These are phyloP conservation scores for Prunus mongolica DNA, from an alignment of 306 rosid species.

Conservation along the genomic window DNA sequence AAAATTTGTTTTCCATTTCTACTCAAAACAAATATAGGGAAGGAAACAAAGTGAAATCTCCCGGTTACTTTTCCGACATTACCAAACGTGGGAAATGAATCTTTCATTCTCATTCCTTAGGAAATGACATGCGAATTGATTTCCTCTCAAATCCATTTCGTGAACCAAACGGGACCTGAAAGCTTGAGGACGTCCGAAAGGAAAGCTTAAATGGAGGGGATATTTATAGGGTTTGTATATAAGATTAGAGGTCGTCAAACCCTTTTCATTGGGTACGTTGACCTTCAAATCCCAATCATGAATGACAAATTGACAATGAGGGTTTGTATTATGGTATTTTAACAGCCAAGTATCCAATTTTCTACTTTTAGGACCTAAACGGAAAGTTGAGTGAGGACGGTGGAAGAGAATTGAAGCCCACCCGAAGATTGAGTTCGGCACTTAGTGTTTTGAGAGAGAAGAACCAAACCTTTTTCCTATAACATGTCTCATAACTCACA, in stretches of 20 bases:
- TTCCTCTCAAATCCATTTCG: no score
- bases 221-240: background rate
- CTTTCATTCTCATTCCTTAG: no score
- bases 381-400: background rate
- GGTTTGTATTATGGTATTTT: background rate
- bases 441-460: background rate
- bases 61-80: no score
- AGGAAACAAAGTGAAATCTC: no score
- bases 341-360: background rate
- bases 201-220: background rate
- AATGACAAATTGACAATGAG: background rate
- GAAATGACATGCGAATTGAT: no score
- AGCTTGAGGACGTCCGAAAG: background rate
- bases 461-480: background rate
- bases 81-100: no score
- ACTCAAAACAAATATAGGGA: no score
- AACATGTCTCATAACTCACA: background rate
- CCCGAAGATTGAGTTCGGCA: background rate
- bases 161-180: no score
- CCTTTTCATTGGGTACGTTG: background rate
- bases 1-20: no score
- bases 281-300: background rate
- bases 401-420: background rate
- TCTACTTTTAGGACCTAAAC: constrained; percentile 2
- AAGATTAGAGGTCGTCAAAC: background rate